Percentiles rank a stretch among this genome's conserved stretches.
Evolutionary conservation across 139 green algal species (phyloP).

Genomic region (Asterochloris erici): DNA sequence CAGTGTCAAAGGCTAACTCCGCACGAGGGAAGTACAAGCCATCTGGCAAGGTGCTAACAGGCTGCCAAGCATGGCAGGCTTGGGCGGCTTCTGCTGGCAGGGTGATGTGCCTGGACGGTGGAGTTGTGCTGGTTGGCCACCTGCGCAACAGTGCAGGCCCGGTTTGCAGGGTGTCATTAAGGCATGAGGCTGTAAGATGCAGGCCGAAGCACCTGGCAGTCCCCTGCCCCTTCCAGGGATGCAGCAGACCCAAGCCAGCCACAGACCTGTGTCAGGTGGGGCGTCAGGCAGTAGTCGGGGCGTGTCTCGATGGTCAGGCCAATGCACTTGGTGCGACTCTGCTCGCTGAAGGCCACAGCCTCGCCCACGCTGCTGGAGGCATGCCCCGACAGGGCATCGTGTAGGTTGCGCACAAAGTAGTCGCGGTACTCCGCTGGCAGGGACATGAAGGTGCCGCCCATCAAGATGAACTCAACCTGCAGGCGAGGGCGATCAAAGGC

Average conservation of each 20-base stretch:
- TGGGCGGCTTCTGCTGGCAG: no score
- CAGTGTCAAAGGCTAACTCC: background rate
- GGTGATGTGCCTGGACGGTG: no score
- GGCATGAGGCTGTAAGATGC: no score
- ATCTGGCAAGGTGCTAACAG: no score
- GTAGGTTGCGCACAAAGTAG: constrained; percentile 94
- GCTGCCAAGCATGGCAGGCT: no score
- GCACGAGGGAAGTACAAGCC: no score
- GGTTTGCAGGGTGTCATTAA: no score
- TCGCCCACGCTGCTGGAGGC: constrained; percentile 56
- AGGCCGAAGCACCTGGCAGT: no score
- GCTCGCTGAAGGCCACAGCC: constrained; percentile 45
- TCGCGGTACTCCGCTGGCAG: constrained; percentile 93
- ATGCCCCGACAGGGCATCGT: constrained; percentile 92
- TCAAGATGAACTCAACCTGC: constrained; percentile 97
- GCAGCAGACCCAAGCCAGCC: no score
- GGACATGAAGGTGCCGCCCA: constrained; percentile 99
- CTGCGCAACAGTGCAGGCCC: no score
- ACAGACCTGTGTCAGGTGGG: constrained; percentile 44
- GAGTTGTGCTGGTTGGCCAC: no score
- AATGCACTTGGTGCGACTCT: constrained; percentile 84
- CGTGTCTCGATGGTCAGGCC: constrained; percentile 97
- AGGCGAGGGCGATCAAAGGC: background rate
- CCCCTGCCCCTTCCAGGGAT: no score
- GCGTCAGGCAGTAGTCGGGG: constrained; percentile 86